Evolutionary conservation across 805 yeast genomes (phyloP).

Genomic region (Candida vaughaniae): DNA sequence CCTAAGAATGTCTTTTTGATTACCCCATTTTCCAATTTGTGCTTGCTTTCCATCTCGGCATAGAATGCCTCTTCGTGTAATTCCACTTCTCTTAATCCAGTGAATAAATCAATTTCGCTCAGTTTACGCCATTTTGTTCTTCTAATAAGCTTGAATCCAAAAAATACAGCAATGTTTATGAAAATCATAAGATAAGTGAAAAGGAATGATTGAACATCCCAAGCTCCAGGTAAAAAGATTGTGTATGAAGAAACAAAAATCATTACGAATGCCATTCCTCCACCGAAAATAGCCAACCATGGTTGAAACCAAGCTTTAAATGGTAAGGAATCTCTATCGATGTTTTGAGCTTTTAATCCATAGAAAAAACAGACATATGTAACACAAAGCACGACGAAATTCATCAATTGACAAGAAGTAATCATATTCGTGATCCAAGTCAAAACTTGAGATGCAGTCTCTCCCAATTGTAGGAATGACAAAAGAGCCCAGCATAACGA

Average conservation of each 20-base stretch:
- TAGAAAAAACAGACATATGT: slow-evolving; percentile 60
- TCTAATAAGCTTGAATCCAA: slow-evolving; percentile 36
- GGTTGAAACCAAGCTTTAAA: slow-evolving; percentile 38
- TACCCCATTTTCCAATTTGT: slow-evolving; percentile 18
- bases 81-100: slow-evolving; percentile 41
- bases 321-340: slow-evolving; percentile 30
- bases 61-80: slow-evolving; percentile 34
- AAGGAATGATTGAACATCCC: slow-evolving; percentile 40
- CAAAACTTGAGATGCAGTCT: slow-evolving; percentile 26
- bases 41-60: slow-evolving; percentile 25
- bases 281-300: slow-evolving; percentile 31
- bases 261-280: slow-evolving; percentile 28
- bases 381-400: slow-evolving; percentile 33
- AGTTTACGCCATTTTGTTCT: slow-evolving; percentile 35
- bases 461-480: slow-evolving; percentile 59
- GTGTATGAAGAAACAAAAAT: slow-evolving; percentile 36
- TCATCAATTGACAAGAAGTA: slow-evolving; percentile 30
- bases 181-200: slow-evolving; percentile 44
- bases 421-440: slow-evolving; percentile 34
- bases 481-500: slow-evolving; percentile 56
- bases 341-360: slow-evolving; percentile 43
- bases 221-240: slow-evolving; percentile 39
- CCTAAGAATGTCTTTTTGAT: slow-evolving; percentile 15
- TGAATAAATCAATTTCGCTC: slow-evolving; percentile 34
- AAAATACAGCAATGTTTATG: slow-evolving; percentile 33